Percentiles rank a stretch among this genome's conserved stretches.
These are phyloP conservation scores for Hemileccinum impolitum DNA, from an alignment of 768 basidiomycete species.

Conservation along the genomic window DNA sequence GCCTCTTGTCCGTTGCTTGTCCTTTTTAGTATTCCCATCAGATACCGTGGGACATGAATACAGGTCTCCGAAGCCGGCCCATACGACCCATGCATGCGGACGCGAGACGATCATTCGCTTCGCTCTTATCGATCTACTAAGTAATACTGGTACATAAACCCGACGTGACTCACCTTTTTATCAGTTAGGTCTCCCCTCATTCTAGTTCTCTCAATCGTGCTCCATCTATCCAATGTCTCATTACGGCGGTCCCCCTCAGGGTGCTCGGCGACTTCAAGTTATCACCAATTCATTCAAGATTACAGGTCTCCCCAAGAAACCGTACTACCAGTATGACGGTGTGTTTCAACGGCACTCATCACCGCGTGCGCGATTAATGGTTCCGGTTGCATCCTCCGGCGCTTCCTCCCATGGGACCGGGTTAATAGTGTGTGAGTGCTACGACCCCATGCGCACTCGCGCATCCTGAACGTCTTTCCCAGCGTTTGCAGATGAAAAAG, in stretches of 20 bases:
- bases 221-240: constrained; percentile 23
- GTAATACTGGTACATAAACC: constrained; percentile 10
- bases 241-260: constrained; percentile 13
- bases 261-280: constrained; percentile 22
- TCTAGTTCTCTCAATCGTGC: neutral
- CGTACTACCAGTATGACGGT: constrained; percentile 35
- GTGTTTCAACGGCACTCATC: constrained; percentile 6
- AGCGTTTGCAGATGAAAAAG: constrained; percentile 19
- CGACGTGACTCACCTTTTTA: neutral
- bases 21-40: constrained; percentile 16
- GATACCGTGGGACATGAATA: neutral
- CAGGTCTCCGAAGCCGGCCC: neutral
- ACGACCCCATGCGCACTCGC: constrained; percentile 1
- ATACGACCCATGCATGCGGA: neutral
- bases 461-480: neutral
- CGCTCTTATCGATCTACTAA: constrained; percentile 24
- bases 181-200: neutral
- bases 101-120: constrained; percentile 4
- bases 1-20: constrained; percentile 18
- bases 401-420: constrained; percentile 1
- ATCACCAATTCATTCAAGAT: constrained; percentile 34
- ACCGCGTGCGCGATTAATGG: constrained; percentile 1
- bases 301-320: constrained; percentile 21
- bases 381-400: constrained; percentile 1
- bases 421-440: constrained; percentile 28